Percentiles rank a stretch among this genome's conserved stretches.
Evolutionary conservation across 768 basidiomycete genomes (phyloP).

Genomic region (Phaeotremella skinneri): DNA sequence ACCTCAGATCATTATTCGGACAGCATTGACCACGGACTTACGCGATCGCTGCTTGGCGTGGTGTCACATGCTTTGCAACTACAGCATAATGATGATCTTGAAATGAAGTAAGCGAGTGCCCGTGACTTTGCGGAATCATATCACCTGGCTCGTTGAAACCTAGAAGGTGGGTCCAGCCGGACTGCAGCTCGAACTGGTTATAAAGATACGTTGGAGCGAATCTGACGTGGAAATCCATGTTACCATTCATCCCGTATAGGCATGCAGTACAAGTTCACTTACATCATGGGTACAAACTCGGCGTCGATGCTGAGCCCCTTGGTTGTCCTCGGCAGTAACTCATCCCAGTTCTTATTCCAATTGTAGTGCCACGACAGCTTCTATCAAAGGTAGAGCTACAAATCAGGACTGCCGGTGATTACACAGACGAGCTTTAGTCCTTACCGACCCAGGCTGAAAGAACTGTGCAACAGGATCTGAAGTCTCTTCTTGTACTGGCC

Average conservation of each 20-base stretch:
- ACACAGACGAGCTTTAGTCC: background rate
- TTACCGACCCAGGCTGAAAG: slow-evolving; percentile 37
- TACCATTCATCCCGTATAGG: background rate
- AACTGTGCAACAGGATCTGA: slow-evolving; percentile 42
- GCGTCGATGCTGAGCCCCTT: slow-evolving; percentile 22
- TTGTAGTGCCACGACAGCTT: slow-evolving; percentile 44
- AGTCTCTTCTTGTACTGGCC: slow-evolving; percentile 39
- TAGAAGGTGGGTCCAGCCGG: slow-evolving; percentile 25
- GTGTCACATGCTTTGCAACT: slow-evolving; percentile 21
- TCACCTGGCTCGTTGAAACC: slow-evolving; percentile 46
- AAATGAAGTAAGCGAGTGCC: background rate
- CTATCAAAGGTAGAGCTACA: slow-evolving; percentile 12
- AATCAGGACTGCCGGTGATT: background rate
- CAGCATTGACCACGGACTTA: slow-evolving; percentile 8
- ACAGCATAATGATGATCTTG: slow-evolving; percentile 33
- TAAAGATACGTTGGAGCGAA: slow-evolving; percentile 31
- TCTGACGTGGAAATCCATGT: slow-evolving; percentile 8
- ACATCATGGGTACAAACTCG: slow-evolving; percentile 46
- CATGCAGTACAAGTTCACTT: slow-evolving; percentile 4
- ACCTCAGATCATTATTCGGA: slow-evolving; percentile 6
- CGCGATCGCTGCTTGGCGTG: slow-evolving; percentile 23
- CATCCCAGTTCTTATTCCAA: slow-evolving; percentile 43
- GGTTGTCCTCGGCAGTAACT: slow-evolving; percentile 19
- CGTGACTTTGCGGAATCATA: background rate
- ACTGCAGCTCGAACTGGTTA: slow-evolving; percentile 23